Evolutionary conservation across 108 stramenopile species (phyloP).

Genomic region (Pseudonitzschia multiseries): DNA sequence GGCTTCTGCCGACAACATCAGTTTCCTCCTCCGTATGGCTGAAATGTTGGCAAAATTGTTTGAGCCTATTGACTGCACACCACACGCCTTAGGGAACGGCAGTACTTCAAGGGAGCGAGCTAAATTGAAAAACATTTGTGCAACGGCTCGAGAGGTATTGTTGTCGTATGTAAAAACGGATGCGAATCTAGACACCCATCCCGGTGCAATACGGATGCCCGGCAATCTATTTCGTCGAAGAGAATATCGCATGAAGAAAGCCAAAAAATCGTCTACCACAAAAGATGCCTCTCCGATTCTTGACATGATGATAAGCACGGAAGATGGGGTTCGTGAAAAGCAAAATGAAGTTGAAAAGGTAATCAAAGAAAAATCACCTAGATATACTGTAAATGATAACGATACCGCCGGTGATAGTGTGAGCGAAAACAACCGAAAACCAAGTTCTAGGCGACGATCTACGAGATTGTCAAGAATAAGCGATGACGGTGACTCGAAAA

Average conservation of each 20-base stretch:
- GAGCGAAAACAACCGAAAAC: background rate
- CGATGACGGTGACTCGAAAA: conserved; percentile 1
- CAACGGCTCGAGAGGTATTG: conserved; percentile 73
- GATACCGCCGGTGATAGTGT: background rate
- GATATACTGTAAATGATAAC: background rate
- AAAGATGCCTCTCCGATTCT: conserved; percentile 2
- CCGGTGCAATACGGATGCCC: conserved; percentile 71
- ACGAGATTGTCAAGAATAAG: background rate
- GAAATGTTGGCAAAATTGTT: conserved; percentile 52
- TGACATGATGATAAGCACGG: background rate
- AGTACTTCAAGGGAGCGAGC: conserved; percentile 26
- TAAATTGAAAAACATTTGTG: conserved; percentile 61
- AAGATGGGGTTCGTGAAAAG: background rate
- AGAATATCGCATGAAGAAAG: conserved; percentile 6
- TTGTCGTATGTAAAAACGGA: conserved; percentile 84
- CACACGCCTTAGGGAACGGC: conserved; percentile 20
- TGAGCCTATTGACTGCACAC: conserved; percentile 20
- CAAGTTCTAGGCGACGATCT: background rate
- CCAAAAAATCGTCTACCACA: background rate
- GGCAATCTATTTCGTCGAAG: conserved; percentile 32
- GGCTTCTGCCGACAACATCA: conserved; percentile 84
- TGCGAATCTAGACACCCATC: conserved; percentile 73
- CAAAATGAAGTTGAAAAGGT: background rate
- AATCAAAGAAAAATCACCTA: background rate
- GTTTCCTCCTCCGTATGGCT: conserved; percentile 81